Conservation (phyloP, 2,329 filamentous ascomycete genomes). For the Grosmannia penicillata region DNA sequence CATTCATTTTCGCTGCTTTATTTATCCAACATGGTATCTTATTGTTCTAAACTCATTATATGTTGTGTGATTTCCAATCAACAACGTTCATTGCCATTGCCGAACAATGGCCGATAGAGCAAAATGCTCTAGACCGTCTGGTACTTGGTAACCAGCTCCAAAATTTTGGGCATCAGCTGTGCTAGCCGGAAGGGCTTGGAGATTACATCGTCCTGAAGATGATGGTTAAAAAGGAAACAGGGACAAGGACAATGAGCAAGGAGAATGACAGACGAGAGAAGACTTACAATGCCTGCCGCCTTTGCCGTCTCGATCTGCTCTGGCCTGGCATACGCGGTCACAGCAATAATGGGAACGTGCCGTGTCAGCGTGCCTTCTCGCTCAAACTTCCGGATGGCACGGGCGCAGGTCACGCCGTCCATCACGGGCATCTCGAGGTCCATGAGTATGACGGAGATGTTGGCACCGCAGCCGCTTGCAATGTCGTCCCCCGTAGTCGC, state of each 20-base stretch:
- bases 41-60: no score
- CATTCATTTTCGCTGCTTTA: no score
- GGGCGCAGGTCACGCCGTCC: conserved; percentile 64
- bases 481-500: not conserved
- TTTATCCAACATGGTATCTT: no score
- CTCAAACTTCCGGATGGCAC: conserved; percentile 54
- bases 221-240: conserved; percentile 9
- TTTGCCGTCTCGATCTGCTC: conserved; percentile 61
- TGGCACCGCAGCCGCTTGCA: conserved; percentile 16
- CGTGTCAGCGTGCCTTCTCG: conserved; percentile 41
- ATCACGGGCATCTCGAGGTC: conserved; percentile 72
- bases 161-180: conserved; percentile 55
- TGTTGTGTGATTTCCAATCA: no score
- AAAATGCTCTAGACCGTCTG: conserved; percentile 10
- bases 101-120: no score
- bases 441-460: conserved; percentile 59
- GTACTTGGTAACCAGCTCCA: conserved; percentile 34
- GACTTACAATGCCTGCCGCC: conserved; percentile 55
- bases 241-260: no score
- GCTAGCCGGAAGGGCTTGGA: conserved; percentile 67
- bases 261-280: not conserved
- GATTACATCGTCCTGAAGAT: conserved; percentile 51
- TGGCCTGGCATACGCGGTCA: conserved; percentile 65
- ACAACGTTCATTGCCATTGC: no score
- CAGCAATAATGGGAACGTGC: conserved; percentile 67